Evolutionary conservation across 202 grass and related monocot genomes (phyloP), one percentile per base, ranked within the genome.

Genomic region (Zizania palustris): DNA sequence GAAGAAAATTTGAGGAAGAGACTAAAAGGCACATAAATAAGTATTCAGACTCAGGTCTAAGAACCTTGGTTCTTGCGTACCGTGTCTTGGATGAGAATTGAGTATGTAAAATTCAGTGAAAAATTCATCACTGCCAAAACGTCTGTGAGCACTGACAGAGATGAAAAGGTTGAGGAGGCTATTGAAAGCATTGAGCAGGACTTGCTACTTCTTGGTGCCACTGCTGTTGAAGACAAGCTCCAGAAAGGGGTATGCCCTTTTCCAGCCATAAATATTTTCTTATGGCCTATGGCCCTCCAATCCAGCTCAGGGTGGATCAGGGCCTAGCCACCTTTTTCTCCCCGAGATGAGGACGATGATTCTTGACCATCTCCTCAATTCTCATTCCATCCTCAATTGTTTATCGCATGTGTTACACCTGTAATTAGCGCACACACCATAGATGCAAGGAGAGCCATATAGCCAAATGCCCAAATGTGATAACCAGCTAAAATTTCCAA

Each of bases 171-270:
- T 45, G 96, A 89, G 81, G 88, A 70, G 67, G 89, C 72, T 80
- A 88, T 85, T 46, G 83, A 99, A 75, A 84, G 83, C 16, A 85
- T 99, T 28, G 96, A 99, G 84, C 82, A 57, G 66, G 75, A 89
- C 67, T 80, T 96, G 65, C 73, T 99, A 81, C 91, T 99, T 89
- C 92, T 99, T 79, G 96, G 96, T 81, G 92, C 92, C 60, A 99
- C 96, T 1, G 96, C 96, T 89, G 96, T 99, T 76, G 96, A 99
- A 89, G 96, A 99, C 72, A 99, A 99, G 69, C 88, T 99, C 56
- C 96, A 99, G 76, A 85, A 84, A 82, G 96, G 96, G 83, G 96
- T 99, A 81, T 67, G 67, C 22, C 57, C 69, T 73, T 55, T 82
- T 76, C 46, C 48, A 36, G 7, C 36, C 50, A 63, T 73, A 28